A percentile compares a stretch with the other conserved stretches of the same genome.
phyloP scores from a whole-genome alignment of 495 filamentous ascomycete genomes.

The Penicillium silybi region DNA sequence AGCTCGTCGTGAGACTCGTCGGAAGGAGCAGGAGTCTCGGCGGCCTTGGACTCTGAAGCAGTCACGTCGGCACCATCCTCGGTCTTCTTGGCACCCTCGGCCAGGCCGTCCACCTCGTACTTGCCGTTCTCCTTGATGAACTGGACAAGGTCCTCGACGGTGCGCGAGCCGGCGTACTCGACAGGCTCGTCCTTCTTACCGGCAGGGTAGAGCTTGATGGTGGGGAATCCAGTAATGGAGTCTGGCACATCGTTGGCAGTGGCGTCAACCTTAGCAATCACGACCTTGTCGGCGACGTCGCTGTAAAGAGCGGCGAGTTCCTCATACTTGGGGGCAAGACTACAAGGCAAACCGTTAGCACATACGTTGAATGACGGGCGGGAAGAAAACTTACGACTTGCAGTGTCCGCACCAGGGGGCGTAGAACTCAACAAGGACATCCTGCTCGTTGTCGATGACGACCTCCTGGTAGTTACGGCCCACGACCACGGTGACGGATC shows the following conservation, averaged over 20 bases:
- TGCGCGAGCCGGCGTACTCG: conserved; percentile 84
- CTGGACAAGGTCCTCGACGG: conserved; percentile 86
- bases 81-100: conserved; percentile 41
- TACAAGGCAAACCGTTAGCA: conserved; percentile 14
- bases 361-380: not conserved
- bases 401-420: conserved; percentile 99
- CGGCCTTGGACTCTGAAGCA: conserved; percentile 17
- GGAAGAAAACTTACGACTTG: conserved; percentile 63
- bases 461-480: conserved; percentile 92
- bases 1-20: conserved; percentile 42
- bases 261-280: conserved; percentile 96
- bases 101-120: conserved; percentile 66
- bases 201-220: conserved; percentile 96
- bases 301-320: conserved; percentile 82
- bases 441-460: conserved; percentile 90
- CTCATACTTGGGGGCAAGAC: conserved; percentile 67
- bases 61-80: conserved; percentile 28
- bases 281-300: conserved; percentile 72
- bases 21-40: conserved; percentile 28
- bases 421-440: conserved; percentile 98
- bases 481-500: conserved; percentile 82
- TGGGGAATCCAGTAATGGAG: conserved; percentile 96
- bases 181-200: conserved; percentile 80
- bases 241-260: conserved; percentile 96
- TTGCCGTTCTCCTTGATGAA: conserved; percentile 96